These are phyloP conservation scores for Pestalotiopsis fici DNA, from an alignment of 2,329 filamentous ascomycete genomes.

Conservation along the genomic window DNA sequence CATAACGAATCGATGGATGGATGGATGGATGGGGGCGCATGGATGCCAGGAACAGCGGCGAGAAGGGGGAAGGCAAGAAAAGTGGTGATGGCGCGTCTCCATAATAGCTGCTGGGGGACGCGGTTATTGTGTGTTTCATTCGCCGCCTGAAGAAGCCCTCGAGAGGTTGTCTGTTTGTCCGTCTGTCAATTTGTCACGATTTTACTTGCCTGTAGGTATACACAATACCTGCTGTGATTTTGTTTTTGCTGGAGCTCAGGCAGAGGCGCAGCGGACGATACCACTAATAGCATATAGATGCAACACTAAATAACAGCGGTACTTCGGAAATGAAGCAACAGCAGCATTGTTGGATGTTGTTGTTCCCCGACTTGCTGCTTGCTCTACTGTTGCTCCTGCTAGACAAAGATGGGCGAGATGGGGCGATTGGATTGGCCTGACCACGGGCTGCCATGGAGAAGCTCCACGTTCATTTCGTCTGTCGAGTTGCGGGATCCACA, in stretches of 20 bases:
- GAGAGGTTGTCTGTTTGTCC: too few relatives aligned
- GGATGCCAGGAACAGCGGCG: not conserved
- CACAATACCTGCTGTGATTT: not conserved
- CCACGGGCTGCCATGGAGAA: not conserved
- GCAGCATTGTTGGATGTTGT: not conserved
- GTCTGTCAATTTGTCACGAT: not conserved
- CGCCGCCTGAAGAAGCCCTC: not conserved
- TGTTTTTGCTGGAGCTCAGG: not conserved
- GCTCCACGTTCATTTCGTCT: constrained; percentile 10
- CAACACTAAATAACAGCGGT: constrained; percentile 11
- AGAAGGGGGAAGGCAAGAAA: not conserved
- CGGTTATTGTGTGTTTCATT: not conserved
- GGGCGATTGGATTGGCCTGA: not conserved
- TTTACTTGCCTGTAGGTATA: not conserved
- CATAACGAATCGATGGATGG: not conserved
- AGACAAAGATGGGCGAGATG: not conserved
- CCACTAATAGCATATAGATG: not conserved
- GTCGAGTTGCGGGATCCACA: constrained; percentile 8
- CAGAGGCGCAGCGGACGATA: constrained; percentile 1
- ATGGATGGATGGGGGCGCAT: too few relatives aligned
- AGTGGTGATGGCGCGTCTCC: constrained; percentile 3
- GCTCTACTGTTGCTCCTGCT: too few relatives aligned
- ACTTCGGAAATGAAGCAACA: constrained; percentile 10
- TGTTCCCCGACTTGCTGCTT: not conserved
- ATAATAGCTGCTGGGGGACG: not conserved